These are phyloP conservation scores for Polygonum maritimum DNA, from an alignment of 148 eudicot genomes.

Conservation along the genomic window DNA sequence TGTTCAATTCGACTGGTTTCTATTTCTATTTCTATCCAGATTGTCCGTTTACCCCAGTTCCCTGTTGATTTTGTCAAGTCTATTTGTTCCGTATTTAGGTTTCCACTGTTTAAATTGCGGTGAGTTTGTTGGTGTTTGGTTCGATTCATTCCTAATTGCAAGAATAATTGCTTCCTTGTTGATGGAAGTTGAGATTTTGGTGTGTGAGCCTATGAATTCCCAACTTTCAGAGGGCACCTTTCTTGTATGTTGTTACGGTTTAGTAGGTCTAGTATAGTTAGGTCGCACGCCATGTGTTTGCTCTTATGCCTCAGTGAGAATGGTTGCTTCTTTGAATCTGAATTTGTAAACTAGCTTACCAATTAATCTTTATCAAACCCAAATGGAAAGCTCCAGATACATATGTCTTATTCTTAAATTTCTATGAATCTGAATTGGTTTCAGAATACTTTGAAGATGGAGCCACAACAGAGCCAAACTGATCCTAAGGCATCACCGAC, in stretches of 20 bases:
- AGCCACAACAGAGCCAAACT: slow-evolving; percentile 23
- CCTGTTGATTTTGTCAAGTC: background rate
- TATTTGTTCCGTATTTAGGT: background rate
- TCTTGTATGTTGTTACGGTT: background rate
- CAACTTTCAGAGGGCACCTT: background rate
- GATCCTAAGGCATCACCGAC: slow-evolving; percentile 24
- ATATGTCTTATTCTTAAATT: too few relatives aligned
- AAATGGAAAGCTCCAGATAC: too few relatives aligned
- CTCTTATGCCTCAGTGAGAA: background rate
- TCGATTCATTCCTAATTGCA: background rate
- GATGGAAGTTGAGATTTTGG: background rate
- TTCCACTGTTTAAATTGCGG: background rate
- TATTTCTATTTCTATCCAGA: background rate
- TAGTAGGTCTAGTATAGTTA: background rate
- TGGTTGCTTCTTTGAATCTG: too few relatives aligned
- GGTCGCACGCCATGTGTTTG: background rate
- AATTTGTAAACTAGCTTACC: too few relatives aligned
- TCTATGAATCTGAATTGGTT: background rate
- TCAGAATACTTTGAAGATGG: slow-evolving; percentile 15
- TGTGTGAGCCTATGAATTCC: background rate
- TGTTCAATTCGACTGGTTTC: background rate
- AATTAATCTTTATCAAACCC: too few relatives aligned
- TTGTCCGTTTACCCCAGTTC: background rate
- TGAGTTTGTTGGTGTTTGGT: background rate
- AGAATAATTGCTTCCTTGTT: background rate